A percentile compares a stretch with the other conserved stretches of the same genome.
Evolutionary conservation across 352 stramenopile species (phyloP).

Genomic region (Phytopythium litorale): DNA sequence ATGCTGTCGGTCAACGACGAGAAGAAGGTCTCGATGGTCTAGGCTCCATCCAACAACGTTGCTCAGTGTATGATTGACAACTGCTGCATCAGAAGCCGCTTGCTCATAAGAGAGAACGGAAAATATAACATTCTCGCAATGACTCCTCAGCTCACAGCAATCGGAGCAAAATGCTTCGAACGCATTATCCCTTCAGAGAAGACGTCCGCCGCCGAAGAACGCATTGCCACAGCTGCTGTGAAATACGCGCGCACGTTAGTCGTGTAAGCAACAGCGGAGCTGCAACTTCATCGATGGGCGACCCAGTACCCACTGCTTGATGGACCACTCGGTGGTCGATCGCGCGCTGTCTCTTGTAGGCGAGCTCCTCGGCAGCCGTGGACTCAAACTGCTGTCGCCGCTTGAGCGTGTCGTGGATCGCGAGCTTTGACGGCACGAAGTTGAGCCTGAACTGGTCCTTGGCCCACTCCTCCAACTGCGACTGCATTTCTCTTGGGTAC

Average conservation of each 20-base stretch:
- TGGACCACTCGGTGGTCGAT: slow-evolving; percentile 76
- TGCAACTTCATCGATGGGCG: too few relatives aligned
- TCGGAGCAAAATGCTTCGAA: too few relatives aligned
- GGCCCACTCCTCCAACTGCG: slow-evolving; percentile 68
- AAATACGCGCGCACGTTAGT: too few relatives aligned
- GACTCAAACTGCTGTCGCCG: slow-evolving; percentile 62
- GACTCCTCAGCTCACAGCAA: too few relatives aligned
- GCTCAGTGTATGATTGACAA: too few relatives aligned
- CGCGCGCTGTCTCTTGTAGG: slow-evolving; percentile 67
- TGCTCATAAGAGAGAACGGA: too few relatives aligned
- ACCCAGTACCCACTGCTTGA: neutral
- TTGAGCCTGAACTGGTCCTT: slow-evolving; percentile 59
- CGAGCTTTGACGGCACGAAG: slow-evolving; percentile 63
- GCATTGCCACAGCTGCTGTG: too few relatives aligned
- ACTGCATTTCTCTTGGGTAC: slow-evolving; percentile 67
- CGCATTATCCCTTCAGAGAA: too few relatives aligned
- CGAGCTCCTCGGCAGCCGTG: slow-evolving; percentile 67
- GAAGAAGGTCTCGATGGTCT: slow-evolving; percentile 1
- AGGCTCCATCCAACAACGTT: neutral
- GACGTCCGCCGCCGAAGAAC: too few relatives aligned
- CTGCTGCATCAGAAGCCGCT: too few relatives aligned
- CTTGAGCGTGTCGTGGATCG: slow-evolving; percentile 81
- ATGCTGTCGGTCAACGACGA: slow-evolving; percentile 23
- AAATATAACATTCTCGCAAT: too few relatives aligned
- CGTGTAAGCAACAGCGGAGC: too few relatives aligned